Base-by-base conservation (phyloP, 192 early-diverging fungal species). In the Backusella macrospora region DNA sequence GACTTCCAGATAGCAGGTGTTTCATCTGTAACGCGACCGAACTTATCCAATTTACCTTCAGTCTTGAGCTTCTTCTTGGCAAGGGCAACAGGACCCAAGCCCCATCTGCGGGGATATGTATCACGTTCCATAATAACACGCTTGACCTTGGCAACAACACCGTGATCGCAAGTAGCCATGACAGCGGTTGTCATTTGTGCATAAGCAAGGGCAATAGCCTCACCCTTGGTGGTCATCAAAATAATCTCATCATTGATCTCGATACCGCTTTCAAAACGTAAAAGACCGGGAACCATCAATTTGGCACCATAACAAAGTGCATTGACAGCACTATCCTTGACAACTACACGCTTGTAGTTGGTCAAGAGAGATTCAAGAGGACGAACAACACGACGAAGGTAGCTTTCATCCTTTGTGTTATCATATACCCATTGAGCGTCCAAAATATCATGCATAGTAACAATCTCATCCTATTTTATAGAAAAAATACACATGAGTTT, bases 61-160 rank as follows among this genome's bases (percentile, higher is more conserved):
- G 96, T 95, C 88, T 98, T 93, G 74, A 99, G 78, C 88, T 96
- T 96, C 90, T 99, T 99, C 90, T 99, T 99, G 84, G 95, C 92
- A 79, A 90, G 86, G 21, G 98, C 98, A 80, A 94, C 89, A 29
- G 96, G 96, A 52, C 98, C 98, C 73, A 99, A 86, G 16, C 98
- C 98, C 98, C 98, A 99, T 76, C 94, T 90, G 65, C 96, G 91
- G 52, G 98, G 98, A 82, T 99, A 99, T 6, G 98, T 98, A 84
- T 99, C 98, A 62, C 98, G 93, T 84, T 99, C 98, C 98, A 99
- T 99, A 72, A 99, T 98, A 38, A 99, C 98, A 77, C 98, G 92
- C 93, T 99, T 99, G 80, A 99, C 98, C 89, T 98, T 98, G 78
- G 98, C 96, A 70, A 99, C 96, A 12, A 98, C 96, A 62, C 80